These are phyloP conservation scores for Fragaria iinumae DNA, from an alignment of 306 rosid genomes.

Conservation along the genomic window DNA sequence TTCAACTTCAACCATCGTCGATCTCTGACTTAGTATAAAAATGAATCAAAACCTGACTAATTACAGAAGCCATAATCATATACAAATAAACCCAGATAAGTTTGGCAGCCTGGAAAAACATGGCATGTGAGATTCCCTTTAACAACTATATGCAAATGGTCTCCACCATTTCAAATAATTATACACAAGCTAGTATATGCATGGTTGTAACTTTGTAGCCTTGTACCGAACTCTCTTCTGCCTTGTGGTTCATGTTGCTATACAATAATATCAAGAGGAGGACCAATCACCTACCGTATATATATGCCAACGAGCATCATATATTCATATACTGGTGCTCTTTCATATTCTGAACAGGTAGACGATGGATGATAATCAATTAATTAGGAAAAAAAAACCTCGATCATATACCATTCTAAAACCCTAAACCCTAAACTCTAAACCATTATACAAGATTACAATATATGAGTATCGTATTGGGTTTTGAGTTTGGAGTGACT, in stretches of 20 bases:
- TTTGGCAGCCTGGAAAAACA: slow-evolving; percentile 24
- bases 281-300: slow-evolving; percentile 17
- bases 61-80: not conserved
- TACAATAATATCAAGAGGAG: not conserved
- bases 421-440: not conserved
- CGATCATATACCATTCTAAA: not conserved
- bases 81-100: not conserved
- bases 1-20: not conserved
- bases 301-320: not conserved
- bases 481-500: too few relatives aligned
- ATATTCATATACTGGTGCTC: not conserved
- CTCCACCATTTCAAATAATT: not conserved
- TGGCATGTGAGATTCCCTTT: slow-evolving; percentile 11
- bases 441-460: too few relatives aligned
- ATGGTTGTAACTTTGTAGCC: not conserved
- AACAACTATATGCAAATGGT: not conserved
- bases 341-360: slow-evolving; percentile 13
- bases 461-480: too few relatives aligned
- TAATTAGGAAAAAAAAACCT: too few relatives aligned
- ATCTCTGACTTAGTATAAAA: not conserved
- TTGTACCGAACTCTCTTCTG: not conserved
- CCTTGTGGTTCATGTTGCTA: not conserved
- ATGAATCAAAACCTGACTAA: not conserved
- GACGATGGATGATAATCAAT: not conserved
- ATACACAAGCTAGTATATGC: not conserved